These are phyloP conservation scores for Debaryomyces coudertii DNA, from an alignment of 1,139 yeast species.

Conservation along the genomic window DNA sequence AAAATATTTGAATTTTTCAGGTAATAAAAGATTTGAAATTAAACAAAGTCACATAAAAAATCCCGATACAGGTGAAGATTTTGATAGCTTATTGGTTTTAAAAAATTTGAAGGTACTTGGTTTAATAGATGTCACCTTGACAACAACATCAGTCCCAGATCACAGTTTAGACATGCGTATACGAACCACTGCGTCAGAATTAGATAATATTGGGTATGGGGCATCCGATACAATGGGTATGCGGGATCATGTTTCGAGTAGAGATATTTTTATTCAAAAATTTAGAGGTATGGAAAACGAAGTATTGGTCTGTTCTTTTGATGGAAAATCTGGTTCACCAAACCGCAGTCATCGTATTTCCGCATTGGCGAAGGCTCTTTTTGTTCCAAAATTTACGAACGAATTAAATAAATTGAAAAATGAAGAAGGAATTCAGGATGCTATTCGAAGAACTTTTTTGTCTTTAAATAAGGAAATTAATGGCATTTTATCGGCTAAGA, in stretches of 20 bases:
- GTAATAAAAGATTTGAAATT: constrained; percentile 89
- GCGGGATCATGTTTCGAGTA: constrained; percentile 65
- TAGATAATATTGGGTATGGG: constrained; percentile 82
- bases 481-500: constrained; percentile 42
- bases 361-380: constrained; percentile 70
- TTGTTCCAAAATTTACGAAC: constrained; percentile 63
- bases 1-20: constrained; percentile 84
- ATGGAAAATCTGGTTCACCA: constrained; percentile 68
- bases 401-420: constrained; percentile 58
- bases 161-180: constrained; percentile 83
- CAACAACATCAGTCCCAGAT: constrained; percentile 84
- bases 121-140: constrained; percentile 91
- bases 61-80: constrained; percentile 52
- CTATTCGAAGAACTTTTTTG: constrained; percentile 78
- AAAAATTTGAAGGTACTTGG: constrained; percentile 77
- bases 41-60: constrained; percentile 58
- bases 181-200: constrained; percentile 87
- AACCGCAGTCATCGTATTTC: constrained; percentile 71
- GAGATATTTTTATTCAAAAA: constrained; percentile 87
- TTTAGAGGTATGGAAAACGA: constrained; percentile 80
- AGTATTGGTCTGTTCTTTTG: constrained; percentile 79
- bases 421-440: constrained; percentile 57
- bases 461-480: constrained; percentile 78
- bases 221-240: constrained; percentile 86
- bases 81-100: constrained; percentile 78